Evolutionary conservation across 805 yeast genomes (phyloP).

Genomic region (Ogataea thermomethanolica): DNA sequence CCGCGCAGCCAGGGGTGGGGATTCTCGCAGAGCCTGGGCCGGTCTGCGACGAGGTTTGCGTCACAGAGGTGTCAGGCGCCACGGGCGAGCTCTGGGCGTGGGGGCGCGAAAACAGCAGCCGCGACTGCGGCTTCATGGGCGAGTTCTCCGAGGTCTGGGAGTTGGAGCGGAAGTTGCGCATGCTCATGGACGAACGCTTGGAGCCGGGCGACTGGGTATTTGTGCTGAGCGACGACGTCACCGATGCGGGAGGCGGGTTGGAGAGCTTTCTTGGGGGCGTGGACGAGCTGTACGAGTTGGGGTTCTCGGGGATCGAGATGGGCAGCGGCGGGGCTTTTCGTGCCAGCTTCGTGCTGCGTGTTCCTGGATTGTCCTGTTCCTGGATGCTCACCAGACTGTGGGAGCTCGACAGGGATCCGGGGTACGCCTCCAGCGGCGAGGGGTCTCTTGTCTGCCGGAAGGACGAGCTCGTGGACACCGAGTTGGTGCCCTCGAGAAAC

Average conservation of each 20-base stretch:
- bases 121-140: constrained; percentile 18
- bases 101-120: constrained; percentile 5
- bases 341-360: constrained; percentile 3
- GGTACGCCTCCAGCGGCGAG: constrained; percentile 16
- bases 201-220: constrained; percentile 26
- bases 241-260: constrained; percentile 6
- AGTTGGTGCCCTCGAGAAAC: constrained; percentile 13
- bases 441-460: constrained; percentile 15
- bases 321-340: constrained; percentile 12
- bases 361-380: not conserved
- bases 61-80: not conserved
- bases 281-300: constrained; percentile 6
- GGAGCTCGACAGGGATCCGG: constrained; percentile 11
- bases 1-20: not conserved
- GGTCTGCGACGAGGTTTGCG: too few species aligned
- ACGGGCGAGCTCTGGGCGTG: constrained; percentile 13
- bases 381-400: constrained; percentile 10
- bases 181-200: constrained; percentile 32
- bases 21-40: too few species aligned
- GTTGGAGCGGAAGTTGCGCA: constrained; percentile 33
- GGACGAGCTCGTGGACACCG: constrained; percentile 18
- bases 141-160: constrained; percentile 27
- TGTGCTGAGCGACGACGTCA: constrained; percentile 6
- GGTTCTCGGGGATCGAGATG: not conserved
- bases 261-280: constrained; percentile 13